Evolutionary conservation across 345 rosid genomes (phyloP).

Genomic region (Gossypium mustelinum): DNA sequence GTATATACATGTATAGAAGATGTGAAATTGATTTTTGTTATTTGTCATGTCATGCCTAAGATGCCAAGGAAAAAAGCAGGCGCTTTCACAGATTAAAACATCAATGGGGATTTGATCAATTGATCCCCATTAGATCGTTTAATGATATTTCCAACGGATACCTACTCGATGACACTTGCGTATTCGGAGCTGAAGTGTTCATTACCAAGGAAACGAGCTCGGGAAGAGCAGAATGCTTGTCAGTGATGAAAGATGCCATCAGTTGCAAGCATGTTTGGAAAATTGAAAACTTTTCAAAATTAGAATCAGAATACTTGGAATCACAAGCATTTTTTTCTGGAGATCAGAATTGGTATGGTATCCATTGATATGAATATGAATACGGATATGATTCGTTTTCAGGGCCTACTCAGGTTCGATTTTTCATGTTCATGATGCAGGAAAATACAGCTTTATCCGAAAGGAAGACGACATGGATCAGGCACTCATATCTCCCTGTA

Average conservation of each 20-base stretch:
- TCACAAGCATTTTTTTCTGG: slow-evolving; percentile 28
- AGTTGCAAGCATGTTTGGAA: slow-evolving; percentile 29
- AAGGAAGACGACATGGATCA: slow-evolving; percentile 28
- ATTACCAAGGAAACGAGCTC: slow-evolving; percentile 31
- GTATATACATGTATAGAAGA: not conserved
- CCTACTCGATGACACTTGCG: slow-evolving; percentile 34
- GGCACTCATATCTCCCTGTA: slow-evolving; percentile 28
- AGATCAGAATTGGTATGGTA: slow-evolving; percentile 31
- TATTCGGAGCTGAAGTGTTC: slow-evolving; percentile 42
- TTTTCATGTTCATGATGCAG: slow-evolving; percentile 19
- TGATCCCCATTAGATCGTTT: slow-evolving; percentile 24
- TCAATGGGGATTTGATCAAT: slow-evolving; percentile 43
- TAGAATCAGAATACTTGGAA: slow-evolving; percentile 8
- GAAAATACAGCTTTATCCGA: slow-evolving; percentile 35
- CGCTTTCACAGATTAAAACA: slow-evolving; percentile 33
- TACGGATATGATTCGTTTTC: not conserved
- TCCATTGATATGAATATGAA: not conserved
- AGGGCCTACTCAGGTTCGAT: not conserved
- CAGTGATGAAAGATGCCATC: slow-evolving; percentile 19
- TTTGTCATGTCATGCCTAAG: slow-evolving; percentile 19
- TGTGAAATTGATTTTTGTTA: not conserved
- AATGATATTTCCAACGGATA: slow-evolving; percentile 31
- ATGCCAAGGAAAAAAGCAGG: slow-evolving; percentile 28
- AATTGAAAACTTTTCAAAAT: slow-evolving; percentile 31
- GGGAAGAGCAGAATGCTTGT: slow-evolving; percentile 34